Evolutionary conservation across 352 stramenopile genomes (phyloP).

Genomic region (Pythium pyrilobum): DNA sequence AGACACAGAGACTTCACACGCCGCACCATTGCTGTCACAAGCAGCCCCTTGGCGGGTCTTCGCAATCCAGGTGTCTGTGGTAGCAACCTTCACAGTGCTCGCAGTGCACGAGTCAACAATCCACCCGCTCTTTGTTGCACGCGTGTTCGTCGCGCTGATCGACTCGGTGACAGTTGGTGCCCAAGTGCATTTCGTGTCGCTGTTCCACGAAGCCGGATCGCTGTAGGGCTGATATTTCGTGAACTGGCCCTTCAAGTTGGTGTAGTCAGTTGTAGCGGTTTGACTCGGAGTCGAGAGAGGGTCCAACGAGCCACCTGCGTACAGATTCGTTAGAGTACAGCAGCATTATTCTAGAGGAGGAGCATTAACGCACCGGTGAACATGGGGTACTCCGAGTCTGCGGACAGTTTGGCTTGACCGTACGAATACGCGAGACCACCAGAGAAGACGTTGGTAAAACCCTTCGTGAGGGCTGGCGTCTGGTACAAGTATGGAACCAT

Average conservation of each 20-base stretch:
- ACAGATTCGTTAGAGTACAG: too few species aligned
- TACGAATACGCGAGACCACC: constrained; percentile 83
- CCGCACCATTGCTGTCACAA: constrained; percentile 54
- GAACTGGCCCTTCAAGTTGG: constrained; percentile 68
- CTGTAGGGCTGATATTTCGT: constrained; percentile 50
- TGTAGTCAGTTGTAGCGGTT: constrained; percentile 58
- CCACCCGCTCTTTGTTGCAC: constrained; percentile 51
- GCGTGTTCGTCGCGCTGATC: constrained; percentile 51
- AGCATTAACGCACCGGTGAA: constrained; percentile 49
- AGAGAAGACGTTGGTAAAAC: constrained; percentile 77
- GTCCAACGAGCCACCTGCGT: constrained; percentile 53
- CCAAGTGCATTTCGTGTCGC: constrained; percentile 60
- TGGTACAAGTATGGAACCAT: constrained; percentile 83
- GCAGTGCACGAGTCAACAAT: constrained; percentile 57
- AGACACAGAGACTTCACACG: constrained; percentile 59
- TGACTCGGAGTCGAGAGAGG: constrained; percentile 54
- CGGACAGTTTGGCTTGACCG: constrained; percentile 70
- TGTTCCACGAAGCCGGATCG: constrained; percentile 53
- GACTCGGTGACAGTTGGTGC: constrained; percentile 44
- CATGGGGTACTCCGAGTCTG: constrained; percentile 72
- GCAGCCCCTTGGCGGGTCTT: constrained; percentile 66
- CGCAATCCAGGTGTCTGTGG: constrained; percentile 63
- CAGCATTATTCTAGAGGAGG: too few species aligned
- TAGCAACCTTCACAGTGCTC: constrained; percentile 43
- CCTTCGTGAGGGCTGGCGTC: constrained; percentile 50